A percentile compares a stretch with the other conserved stretches of the same genome.
phyloP scores from a whole-genome alignment of 225 moss, liverwort and hornwort species.

The Neckera pumila region DNA sequence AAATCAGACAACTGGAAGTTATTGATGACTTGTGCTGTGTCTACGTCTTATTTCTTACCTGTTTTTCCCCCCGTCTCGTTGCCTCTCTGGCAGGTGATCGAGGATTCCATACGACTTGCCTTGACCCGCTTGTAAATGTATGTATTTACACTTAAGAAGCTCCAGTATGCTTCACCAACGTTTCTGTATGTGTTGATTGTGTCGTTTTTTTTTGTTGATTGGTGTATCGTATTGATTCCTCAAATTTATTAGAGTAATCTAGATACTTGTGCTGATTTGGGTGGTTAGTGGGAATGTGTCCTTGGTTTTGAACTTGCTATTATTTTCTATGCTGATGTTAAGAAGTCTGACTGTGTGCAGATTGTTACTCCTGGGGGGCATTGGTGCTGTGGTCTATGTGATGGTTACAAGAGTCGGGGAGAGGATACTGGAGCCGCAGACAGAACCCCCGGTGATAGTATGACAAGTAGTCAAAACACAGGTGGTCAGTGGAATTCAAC shows the following conservation, averaged over 20 bases:
- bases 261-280: neutral
- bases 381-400: slow-evolving; percentile 45
- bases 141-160: neutral
- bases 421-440: slow-evolving; percentile 28
- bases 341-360: slow-evolving; percentile 18
- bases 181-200: neutral
- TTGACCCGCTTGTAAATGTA: slow-evolving; percentile 38
- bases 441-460: slow-evolving; percentile 27
- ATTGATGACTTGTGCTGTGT: neutral
- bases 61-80: neutral
- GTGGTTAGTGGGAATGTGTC: neutral
- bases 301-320: neutral
- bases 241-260: neutral
- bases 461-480: slow-evolving; percentile 37
- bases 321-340: neutral
- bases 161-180: neutral
- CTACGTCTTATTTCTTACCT: neutral
- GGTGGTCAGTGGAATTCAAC: slow-evolving; percentile 27
- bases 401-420: slow-evolving; percentile 21
- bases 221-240: neutral
- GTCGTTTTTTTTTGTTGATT: neutral
- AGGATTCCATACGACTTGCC: slow-evolving; percentile 40
- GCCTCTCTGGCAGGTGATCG: slow-evolving; percentile 35
- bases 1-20: neutral
- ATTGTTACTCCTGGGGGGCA: slow-evolving; percentile 16